phyloP scores from a whole-genome alignment of 2,329 filamentous ascomycete genomes.

The Rhinocladiella similis region DNA sequence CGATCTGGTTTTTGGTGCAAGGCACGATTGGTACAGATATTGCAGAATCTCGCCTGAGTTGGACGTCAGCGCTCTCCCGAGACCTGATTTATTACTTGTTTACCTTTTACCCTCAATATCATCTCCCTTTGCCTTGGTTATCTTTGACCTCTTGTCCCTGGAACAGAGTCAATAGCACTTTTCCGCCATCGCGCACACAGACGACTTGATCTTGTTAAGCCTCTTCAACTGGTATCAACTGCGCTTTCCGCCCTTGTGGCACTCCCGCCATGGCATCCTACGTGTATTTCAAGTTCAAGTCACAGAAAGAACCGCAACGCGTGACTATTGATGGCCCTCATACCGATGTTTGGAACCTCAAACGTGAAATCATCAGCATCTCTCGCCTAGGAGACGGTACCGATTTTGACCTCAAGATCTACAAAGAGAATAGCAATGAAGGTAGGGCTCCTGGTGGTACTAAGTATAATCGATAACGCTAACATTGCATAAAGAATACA shows the following conservation, averaged over 20 bases:
- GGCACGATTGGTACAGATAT: constrained; percentile 13
- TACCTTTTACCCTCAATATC: constrained; percentile 16
- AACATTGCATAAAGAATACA: constrained; percentile 68
- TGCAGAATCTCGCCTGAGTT: constrained; percentile 12
- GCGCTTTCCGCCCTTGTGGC: constrained; percentile 2
- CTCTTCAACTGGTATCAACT: constrained; percentile 8
- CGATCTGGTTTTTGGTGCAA: constrained; percentile 8
- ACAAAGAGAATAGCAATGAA: constrained; percentile 87
- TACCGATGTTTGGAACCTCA: constrained; percentile 97
- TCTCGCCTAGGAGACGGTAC: constrained; percentile 92
- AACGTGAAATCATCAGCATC: constrained; percentile 95
- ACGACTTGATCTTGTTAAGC: constrained; percentile 3
- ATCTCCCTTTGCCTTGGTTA: constrained; percentile 16
- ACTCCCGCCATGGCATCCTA: constrained; percentile 77
- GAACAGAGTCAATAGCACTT: constrained; percentile 12
- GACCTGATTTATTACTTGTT: constrained; percentile 18
- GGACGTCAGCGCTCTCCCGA: constrained; percentile 7
- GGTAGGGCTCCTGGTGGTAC: constrained; percentile 55
- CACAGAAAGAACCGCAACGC: constrained; percentile 89
- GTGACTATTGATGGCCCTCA: constrained; percentile 97
- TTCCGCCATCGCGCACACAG: constrained; percentile 2
- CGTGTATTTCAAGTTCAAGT: constrained; percentile 99
- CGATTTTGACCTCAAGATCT: constrained; percentile 94
- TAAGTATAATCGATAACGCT: not conserved
- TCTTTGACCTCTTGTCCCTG: constrained; percentile 19